Base-by-base conservation (phyloP, 1,284 basidiomycete genomes). In the Xerocomus tenax region DNA sequence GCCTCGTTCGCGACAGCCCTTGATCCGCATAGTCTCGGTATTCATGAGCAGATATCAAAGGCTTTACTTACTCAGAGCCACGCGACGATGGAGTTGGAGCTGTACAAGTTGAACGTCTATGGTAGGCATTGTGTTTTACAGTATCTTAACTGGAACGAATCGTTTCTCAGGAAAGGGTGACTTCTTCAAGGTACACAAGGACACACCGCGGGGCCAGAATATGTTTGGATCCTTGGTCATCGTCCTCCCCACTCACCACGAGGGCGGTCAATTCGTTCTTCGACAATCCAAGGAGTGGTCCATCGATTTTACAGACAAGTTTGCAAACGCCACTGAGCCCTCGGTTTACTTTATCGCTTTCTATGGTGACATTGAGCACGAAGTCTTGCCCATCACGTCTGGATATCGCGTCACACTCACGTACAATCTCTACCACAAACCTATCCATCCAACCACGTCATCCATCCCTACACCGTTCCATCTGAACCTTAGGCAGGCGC, bases 391-490 rank as follows among this genome's bases (percentile, higher is more conserved):
- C 0, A 68, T 78, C 38, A 61, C 49, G 1, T 61, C 63, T 8
- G 73, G 75, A 0, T 62, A 66, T 48, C 67, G 71, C 1, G 56
- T 76, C 23, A 74, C 71, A 2, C 55, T 76, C 42, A 70, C 72
- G 0, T 74, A 71, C 52, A 69, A 68, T 51, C 62, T 74, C 29
- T 64, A 67, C 50, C 59, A 40, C 5, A 21, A 49, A 36, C 8
- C 47, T 15, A 16, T 41, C 1, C 21, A 46, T 61, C 40, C 57
- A 49, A 18, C n/a, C 29, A 15, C 21, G n/a, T 39, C 32, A 1
- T 35, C 29, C 6, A 40, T 57, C 3, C 42, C 36, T 9, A 48
- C 40, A 1, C 44, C 50, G 1, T 46, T 19, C 9, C 36, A 47
- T 16, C 0, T 36, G 5, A 26, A 38, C 5, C 26, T 56, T 13